Conservation (phyloP, 2,329 filamentous ascomycete genomes). For the Colletotrichum karsti region DNA sequence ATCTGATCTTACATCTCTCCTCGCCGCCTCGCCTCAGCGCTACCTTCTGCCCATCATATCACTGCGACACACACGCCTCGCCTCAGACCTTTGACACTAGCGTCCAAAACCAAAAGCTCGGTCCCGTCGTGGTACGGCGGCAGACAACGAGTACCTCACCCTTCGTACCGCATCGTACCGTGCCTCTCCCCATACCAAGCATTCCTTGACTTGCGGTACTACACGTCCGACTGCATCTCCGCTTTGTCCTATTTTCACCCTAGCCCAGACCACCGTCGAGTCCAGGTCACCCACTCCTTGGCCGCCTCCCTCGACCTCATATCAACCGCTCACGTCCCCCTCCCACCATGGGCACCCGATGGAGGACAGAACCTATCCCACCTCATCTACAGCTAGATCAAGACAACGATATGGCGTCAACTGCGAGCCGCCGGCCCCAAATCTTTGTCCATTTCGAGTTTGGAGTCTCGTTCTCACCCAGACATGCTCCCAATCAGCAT, state of each 20-base stretch:
- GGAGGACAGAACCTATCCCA: slow-evolving; percentile 31
- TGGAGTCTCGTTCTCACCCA: slow-evolving; percentile 58
- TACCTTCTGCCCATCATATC: neutral
- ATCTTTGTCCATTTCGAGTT: slow-evolving; percentile 62
- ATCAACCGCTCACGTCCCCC: slow-evolving; percentile 16
- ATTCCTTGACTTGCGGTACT: slow-evolving; percentile 1
- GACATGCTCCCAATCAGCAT: slow-evolving; percentile 51
- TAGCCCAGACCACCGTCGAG: slow-evolving; percentile 22
- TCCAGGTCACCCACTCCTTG: slow-evolving; percentile 4
- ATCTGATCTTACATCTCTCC: slow-evolving; percentile 3
- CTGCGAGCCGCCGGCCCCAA: slow-evolving; percentile 45
- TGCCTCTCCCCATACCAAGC: neutral
- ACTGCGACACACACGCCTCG: slow-evolving; percentile 5
- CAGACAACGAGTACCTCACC: neutral
- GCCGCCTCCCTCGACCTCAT: slow-evolving; percentile 5
- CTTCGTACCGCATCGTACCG: slow-evolving; percentile 1
- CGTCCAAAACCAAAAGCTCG: slow-evolving; percentile 21
- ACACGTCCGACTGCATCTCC: slow-evolving; percentile 24
- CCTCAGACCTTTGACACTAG: slow-evolving; percentile 25
- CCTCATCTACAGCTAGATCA: slow-evolving; percentile 31
- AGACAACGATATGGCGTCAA: slow-evolving; percentile 33
- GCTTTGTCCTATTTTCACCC: slow-evolving; percentile 18
- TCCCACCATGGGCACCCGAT: slow-evolving; percentile 32
- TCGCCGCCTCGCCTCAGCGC: neutral
- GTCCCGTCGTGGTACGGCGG: slow-evolving; percentile 6